Percentiles rank a stretch among this genome's conserved stretches.
phyloP scores from a whole-genome alignment of 1,284 basidiomycete genomes.

The Rhizopogon parksii region DNA sequence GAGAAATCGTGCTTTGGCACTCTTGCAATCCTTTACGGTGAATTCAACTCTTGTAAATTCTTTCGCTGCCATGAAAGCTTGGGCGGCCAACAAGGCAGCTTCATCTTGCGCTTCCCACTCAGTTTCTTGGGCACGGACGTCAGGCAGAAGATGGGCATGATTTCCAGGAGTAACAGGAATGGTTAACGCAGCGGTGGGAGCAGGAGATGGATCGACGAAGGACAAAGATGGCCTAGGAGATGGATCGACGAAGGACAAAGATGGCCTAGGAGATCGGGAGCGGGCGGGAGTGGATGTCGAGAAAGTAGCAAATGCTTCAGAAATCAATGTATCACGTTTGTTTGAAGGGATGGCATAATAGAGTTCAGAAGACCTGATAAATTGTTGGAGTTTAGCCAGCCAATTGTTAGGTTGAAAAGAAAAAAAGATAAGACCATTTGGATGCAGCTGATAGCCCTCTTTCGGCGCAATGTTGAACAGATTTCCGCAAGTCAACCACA shows the following conservation, averaged over 20 bases:
- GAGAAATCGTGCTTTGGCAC: constrained; percentile 73
- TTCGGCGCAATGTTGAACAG: constrained; percentile 55
- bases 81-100: constrained; percentile 66
- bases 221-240: constrained; percentile 33
- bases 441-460: constrained; percentile 54
- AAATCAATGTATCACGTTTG: constrained; percentile 33
- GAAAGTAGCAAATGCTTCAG: constrained; percentile 25
- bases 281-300: constrained; percentile 51
- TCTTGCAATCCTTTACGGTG: constrained; percentile 55
- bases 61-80: constrained; percentile 69
- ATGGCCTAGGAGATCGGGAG: constrained; percentile 33
- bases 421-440: constrained; percentile 53
- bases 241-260: constrained; percentile 28
- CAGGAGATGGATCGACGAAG: constrained; percentile 33
- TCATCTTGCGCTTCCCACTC: constrained; percentile 56
- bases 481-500: constrained; percentile 41
- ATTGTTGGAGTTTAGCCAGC: background rate
- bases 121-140: constrained; percentile 32
- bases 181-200: constrained; percentile 20
- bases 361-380: constrained; percentile 63
- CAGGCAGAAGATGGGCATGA: constrained; percentile 18
- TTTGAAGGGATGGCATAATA: constrained; percentile 51
- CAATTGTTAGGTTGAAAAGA: constrained; percentile 4
- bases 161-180: constrained; percentile 16
- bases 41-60: constrained; percentile 76